Base-by-base conservation (phyloP, 1,284 basidiomycete genomes). In the Puccinia hordei region DNA sequence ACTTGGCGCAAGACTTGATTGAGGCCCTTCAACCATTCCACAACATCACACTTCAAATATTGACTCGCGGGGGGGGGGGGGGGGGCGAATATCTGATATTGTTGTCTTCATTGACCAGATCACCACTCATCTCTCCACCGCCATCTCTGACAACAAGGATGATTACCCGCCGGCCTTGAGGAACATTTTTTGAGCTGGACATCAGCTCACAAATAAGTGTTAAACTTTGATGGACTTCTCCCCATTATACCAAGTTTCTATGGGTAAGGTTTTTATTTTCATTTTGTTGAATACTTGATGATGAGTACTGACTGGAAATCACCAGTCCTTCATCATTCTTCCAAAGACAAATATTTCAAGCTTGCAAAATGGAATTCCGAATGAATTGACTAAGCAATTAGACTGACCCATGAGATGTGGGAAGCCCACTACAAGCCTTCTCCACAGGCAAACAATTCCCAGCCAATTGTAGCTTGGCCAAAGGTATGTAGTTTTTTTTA, bases 81-180 rank as follows among this genome's bases (percentile, higher is more conserved):
- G 22, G 17, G 65, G 38, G n/a, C 22, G 13, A 8, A 44, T 66
- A 33, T 22, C 65, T 6, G 35, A 66, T 10, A 44, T 66, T 44
- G 35, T 44, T n/a, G 19, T 66, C 35, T 66, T 66, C 30, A 66
- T 66, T n/a, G n/a, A 66, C 22, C 65, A 66, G 30, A 66, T 66
- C 44, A 66, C 35, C 22, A 44, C 19, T 44, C 65, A 66, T 35
- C 17, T 66, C 35, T 66, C 57, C 6, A 15, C 57, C 10, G 33
- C 33, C 12, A 61, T 61, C 10, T 9, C 17, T 27, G 22, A 51
- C 15, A 51, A 51, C 6, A 8, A 27, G 27, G 33, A 27, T 2
- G 9, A 15, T 5, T 61, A 61, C 57, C 57, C 24, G 17, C 57
- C 57, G 10, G 57, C 57, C 17, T 61, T 61, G 17, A 24, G 57